Evolutionary conservation across 106 monocot species (phyloP).

Genomic region (Dendrobium huoshanense): DNA sequence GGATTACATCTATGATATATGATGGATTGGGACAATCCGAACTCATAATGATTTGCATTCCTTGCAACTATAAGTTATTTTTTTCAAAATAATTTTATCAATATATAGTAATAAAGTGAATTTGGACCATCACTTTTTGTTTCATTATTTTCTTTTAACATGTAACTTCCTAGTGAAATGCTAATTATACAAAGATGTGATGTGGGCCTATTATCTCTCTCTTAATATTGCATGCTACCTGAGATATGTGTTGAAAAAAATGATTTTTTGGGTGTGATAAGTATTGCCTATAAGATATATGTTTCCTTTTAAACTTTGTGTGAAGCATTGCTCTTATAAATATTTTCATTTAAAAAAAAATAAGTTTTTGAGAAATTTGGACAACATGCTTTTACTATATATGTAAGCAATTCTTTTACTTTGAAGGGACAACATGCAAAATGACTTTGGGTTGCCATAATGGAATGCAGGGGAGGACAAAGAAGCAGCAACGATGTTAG

Average conservation of each 20-base stretch:
- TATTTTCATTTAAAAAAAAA: not conserved
- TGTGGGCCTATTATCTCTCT: not conserved
- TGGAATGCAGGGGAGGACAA: not conserved
- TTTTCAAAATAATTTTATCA: not conserved
- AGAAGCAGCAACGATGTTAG: conserved; percentile 3
- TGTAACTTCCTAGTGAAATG: not conserved
- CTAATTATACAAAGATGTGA: not conserved
- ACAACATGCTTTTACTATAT: not conserved
- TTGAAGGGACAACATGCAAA: not conserved
- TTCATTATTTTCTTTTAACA: not conserved
- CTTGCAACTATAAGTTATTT: not conserved
- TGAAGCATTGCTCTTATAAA: not conserved
- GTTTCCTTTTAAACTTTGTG: not conserved
- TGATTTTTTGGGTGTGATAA: not conserved
- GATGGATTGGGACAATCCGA: not conserved
- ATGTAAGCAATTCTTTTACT: not conserved
- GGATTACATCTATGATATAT: not conserved
- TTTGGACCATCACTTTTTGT: not conserved
- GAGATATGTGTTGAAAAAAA: not conserved
- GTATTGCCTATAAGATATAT: not conserved
- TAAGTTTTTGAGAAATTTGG: not conserved
- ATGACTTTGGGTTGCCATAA: not conserved
- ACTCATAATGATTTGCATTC: not conserved
- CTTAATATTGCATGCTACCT: not conserved
- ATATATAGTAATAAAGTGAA: not conserved